phyloP scores from a whole-genome alignment of 768 basidiomycete species.

The Serendipita sp. region DNA sequence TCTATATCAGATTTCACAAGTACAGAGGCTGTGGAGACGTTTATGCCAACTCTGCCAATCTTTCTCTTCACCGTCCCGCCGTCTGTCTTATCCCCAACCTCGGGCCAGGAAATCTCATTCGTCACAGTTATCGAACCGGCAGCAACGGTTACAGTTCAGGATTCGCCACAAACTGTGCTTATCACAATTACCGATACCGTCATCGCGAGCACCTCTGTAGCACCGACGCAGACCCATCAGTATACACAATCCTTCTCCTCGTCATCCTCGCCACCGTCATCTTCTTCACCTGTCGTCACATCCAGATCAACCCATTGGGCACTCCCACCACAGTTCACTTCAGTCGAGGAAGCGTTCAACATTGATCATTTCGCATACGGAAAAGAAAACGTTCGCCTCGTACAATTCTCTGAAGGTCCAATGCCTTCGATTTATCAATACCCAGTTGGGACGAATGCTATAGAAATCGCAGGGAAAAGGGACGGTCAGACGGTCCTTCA shows the following conservation, averaged over 20 bases:
- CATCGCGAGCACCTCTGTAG: not conserved
- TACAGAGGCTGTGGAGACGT: too few species aligned
- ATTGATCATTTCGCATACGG: not conserved
- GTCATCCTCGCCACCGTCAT: not conserved
- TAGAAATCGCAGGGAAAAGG: not conserved
- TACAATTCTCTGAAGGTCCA: not conserved
- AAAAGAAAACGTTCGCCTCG: not conserved
- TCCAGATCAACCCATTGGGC: not conserved
- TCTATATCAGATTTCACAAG: too few species aligned
- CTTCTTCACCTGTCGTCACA: not conserved
- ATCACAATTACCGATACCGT: not conserved
- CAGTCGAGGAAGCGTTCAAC: not conserved
- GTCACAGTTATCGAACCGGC: not conserved
- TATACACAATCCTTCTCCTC: too few species aligned
- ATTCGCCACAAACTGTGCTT: not conserved
- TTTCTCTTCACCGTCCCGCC: too few species aligned
- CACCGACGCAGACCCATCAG: too few species aligned
- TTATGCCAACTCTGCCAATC: too few species aligned
- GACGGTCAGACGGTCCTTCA: not conserved
- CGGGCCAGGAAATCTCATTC: not conserved
- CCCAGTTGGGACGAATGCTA: not conserved
- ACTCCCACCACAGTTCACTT: not conserved
- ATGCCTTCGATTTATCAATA: too few species aligned
- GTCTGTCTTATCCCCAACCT: too few species aligned
- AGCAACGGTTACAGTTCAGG: not conserved